Evolutionary conservation across 2,329 filamentous ascomycete species (phyloP).

Genomic region (Scedosporium minutisporum): DNA sequence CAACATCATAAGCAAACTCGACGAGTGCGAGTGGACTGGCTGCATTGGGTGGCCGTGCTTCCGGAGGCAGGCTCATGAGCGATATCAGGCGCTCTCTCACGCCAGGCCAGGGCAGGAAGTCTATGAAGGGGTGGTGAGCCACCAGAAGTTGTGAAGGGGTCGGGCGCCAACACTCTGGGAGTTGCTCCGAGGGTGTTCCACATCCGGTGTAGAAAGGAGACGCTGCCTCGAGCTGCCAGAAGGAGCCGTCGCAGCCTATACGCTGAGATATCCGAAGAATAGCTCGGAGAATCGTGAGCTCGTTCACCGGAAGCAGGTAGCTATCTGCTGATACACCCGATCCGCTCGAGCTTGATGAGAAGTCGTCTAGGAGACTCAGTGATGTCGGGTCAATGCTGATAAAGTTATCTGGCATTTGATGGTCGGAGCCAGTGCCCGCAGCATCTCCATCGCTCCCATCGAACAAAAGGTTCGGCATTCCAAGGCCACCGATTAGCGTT

Average conservation of each 20-base stretch:
- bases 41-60: constrained; percentile 35
- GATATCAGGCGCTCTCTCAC: constrained; percentile 43
- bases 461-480: not conserved
- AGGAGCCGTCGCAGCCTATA: constrained; percentile 27
- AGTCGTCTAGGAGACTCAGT: not conserved
- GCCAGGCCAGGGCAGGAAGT: constrained; percentile 48
- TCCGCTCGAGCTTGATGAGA: constrained; percentile 12
- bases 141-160: constrained; percentile 37
- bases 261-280: constrained; percentile 36
- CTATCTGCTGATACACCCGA: constrained; percentile 27
- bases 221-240: constrained; percentile 36
- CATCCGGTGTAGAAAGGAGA: constrained; percentile 34
- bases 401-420: not conserved
- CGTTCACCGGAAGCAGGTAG: constrained; percentile 36
- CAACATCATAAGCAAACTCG: constrained; percentile 46
- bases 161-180: constrained; percentile 40
- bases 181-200: constrained; percentile 15
- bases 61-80: constrained; percentile 38
- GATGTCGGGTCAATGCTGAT: not conserved
- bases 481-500: not conserved
- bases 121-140: constrained; percentile 47
- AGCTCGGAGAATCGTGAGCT: constrained; percentile 37
- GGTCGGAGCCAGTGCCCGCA: not conserved
- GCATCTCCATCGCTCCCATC: not conserved
- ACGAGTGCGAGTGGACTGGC: constrained; percentile 36